Base-by-base conservation (phyloP, 2,329 filamentous ascomycete genomes). In the Colletotrichum liriopes region DNA sequence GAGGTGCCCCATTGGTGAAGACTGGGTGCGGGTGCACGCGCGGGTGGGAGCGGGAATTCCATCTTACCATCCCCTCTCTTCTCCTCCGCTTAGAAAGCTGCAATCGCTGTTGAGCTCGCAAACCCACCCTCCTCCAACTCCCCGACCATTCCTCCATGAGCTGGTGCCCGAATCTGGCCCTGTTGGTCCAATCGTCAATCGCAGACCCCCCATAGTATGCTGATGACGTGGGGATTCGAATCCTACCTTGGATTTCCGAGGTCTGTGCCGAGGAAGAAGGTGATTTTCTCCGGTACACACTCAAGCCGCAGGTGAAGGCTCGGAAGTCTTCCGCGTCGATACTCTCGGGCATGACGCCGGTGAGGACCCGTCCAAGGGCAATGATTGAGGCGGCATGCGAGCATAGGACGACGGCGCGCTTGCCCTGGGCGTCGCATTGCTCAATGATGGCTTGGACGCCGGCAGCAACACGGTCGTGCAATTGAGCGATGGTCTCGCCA, bases 311-410 rank as follows among this genome's bases (percentile, higher is more conserved):
- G 1, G 95, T 98, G 80, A 92, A 97, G 73, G 94, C 94, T 71
- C 88, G 86, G 80, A 98, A 98, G 81, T 98, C 95, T 74, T 96
- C 93, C 64, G 89, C 88, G 9, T 89, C 90, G 39, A 91, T 86
- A 79, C 93, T 90, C 0, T 90, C 87, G 0, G 95, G 95, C 87
- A 96, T 91, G 26, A 82, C 77, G 0, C 94, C 95, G 2, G 95
- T 98, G 76, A 99, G 84, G 1, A 91, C 91, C 51, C 96, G 89
- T 0, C 96, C 96, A 75, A 96, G 89, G 11, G 93, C 93, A 79
- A 99, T 98, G 77, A 98, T 89, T 14, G 92, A 91, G 5, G 96
- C 96, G 1, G 96, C 96, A 84, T 99, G 96, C 1, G 94, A 93
- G 82, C 94, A 98, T 49, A 99, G 87, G 51, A 98, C 82, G 32